These are phyloP conservation scores for Xerocomus amazonicus DNA, from an alignment of 1,284 basidiomycete species.

Conservation along the genomic window DNA sequence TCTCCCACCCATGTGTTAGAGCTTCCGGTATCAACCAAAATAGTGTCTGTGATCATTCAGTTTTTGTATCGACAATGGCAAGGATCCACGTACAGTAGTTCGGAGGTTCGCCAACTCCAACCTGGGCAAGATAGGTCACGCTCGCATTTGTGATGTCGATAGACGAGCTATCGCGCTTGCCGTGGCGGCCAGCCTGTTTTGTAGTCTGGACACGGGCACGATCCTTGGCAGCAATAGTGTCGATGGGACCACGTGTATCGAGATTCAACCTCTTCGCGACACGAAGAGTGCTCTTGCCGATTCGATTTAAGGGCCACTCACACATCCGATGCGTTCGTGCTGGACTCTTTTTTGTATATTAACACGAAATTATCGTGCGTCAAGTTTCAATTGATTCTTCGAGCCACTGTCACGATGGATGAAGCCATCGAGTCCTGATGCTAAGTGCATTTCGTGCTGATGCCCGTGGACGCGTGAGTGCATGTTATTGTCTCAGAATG, in stretches of 20 bases:
- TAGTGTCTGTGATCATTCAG: slow-evolving; percentile 19
- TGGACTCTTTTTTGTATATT: neutral
- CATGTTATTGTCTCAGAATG: no score
- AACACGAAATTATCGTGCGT: neutral
- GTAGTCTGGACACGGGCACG: slow-evolving; percentile 21
- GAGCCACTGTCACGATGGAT: neutral
- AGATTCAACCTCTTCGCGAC: slow-evolving; percentile 15
- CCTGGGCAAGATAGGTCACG: slow-evolving; percentile 35
- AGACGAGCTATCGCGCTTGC: slow-evolving; percentile 9
- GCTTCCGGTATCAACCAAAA: slow-evolving; percentile 34
- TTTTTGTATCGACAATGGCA: neutral
- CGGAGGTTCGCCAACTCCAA: slow-evolving; percentile 44
- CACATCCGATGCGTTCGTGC: neutral
- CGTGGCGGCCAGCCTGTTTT: neutral
- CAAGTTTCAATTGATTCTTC: neutral
- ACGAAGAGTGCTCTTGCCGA: slow-evolving; percentile 14
- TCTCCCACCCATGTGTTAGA: slow-evolving; percentile 38
- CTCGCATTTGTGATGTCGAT: slow-evolving; percentile 8
- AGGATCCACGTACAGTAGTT: slow-evolving; percentile 36
- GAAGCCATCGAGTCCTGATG: no score
- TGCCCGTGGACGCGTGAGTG: no score
- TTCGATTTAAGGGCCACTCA: neutral
- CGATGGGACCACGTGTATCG: neutral
- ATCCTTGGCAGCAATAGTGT: slow-evolving; percentile 12
- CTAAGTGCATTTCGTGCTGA: no score